These are phyloP conservation scores for Verticillium nonalfalfae DNA, from an alignment of 2,329 filamentous ascomycete genomes.

Conservation along the genomic window DNA sequence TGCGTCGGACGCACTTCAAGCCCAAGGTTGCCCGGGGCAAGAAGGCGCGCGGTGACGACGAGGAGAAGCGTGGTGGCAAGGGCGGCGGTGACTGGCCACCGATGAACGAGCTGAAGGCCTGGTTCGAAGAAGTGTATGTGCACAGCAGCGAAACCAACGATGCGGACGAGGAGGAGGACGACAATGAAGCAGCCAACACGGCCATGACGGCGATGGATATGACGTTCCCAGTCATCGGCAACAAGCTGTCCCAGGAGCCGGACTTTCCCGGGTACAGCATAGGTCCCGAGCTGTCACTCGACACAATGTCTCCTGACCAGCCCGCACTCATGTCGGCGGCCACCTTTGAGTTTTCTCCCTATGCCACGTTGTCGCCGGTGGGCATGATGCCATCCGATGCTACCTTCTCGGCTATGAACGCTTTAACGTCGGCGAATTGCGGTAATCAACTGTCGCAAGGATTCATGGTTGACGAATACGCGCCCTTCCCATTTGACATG, in stretches of 20 bases:
- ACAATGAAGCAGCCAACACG: slow-evolving; percentile 2
- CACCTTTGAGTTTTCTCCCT: slow-evolving; percentile 8
- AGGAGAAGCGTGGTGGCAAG: slow-evolving; percentile 48
- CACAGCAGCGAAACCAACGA: slow-evolving; percentile 23
- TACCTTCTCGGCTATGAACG: slow-evolving; percentile 9
- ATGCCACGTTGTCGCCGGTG: slow-evolving; percentile 7
- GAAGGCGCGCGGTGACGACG: slow-evolving; percentile 26
- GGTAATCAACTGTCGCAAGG: slow-evolving; percentile 3
- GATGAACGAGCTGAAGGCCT: slow-evolving; percentile 52
- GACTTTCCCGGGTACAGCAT: not conserved
- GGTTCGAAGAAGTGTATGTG: slow-evolving; percentile 50
- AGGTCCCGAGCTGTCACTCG: not conserved
- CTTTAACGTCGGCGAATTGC: slow-evolving; percentile 9
- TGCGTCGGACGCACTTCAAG: slow-evolving; percentile 84
- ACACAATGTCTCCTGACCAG: not conserved
- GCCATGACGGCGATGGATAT: not conserved
- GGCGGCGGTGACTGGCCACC: slow-evolving; percentile 47
- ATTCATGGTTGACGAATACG: slow-evolving; percentile 5
- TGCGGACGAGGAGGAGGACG: slow-evolving; percentile 16
- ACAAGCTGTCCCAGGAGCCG: not conserved
- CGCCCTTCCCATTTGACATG: slow-evolving; percentile 2
- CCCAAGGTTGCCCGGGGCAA: slow-evolving; percentile 45
- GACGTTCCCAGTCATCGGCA: not conserved
- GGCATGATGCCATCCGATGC: slow-evolving; percentile 8
- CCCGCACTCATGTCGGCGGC: slow-evolving; percentile 1